Base-by-base conservation (phyloP, 495 filamentous ascomycete species). In the Lindgomyces ingoldianus region DNA sequence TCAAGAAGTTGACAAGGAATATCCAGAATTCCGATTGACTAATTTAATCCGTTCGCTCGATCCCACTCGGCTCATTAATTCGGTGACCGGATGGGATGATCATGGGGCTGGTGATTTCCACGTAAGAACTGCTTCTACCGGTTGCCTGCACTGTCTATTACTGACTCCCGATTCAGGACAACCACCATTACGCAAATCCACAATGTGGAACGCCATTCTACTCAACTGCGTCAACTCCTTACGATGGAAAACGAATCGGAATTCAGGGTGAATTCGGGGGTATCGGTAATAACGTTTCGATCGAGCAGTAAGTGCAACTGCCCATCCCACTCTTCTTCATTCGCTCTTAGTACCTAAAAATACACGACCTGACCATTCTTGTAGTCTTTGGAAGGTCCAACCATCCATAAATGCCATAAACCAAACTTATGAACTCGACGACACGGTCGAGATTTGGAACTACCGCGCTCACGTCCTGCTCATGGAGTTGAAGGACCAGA, bases 231-330 rank as follows among this genome's bases (percentile, higher is more conserved):
- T 83, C 82, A 0, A 78, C 77, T 6, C 85, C 85, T 1, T 86
- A 86, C 62, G 85, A 89, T 65, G 73, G 78, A 10, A 74, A 62
- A 14, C 80, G 86, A 0, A 87, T 89, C 42, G 86, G 82, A 2
- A 78, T 89, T 69, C 86, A 88, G 57, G 87, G 87, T 19, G 86
- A 89, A 64, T 89, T 87, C 44, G 87, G 86, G 9, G 87, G 87
- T 6, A 78, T 87, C 25, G 87, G 87, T 0, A 77, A 83, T 33
- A 85, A 86, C 58, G 82, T 86, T 11, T 82, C 82, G 0, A 78
- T 79, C 18, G 81, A 84, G 21, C 73, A 83, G 74, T 78, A 67
- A 71, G 75, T 72, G 19, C 12, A 47, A 21, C 9, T 22, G 44
- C 1, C 19, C 41, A 18, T 39, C 12, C 39, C 27, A 36, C 22